A percentile compares a stretch with the other conserved stretches of the same genome.
Evolutionary conservation across 257 asterid genomes (phyloP).

Genomic region (Nicotiana tabacum): DNA sequence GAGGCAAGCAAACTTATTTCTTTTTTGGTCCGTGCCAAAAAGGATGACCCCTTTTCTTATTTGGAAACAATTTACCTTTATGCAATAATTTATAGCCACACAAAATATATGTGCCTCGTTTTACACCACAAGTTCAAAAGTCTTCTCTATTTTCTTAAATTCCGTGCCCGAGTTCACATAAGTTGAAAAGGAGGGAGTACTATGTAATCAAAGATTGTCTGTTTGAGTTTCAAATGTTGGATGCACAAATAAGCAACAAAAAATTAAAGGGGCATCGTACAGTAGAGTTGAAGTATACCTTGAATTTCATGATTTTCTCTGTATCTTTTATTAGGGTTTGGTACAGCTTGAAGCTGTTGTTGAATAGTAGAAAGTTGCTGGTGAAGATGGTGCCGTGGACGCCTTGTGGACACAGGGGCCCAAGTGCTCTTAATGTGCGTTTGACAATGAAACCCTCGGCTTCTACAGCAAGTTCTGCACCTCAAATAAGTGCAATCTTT

Average conservation of each 20-base stretch:
- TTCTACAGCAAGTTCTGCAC: conserved; percentile 74
- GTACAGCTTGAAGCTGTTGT: conserved; percentile 22
- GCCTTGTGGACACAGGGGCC: conserved; percentile 56
- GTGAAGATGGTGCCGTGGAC: conserved; percentile 29
- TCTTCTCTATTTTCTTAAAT: no score
- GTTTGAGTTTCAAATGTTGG: no score
- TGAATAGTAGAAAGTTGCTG: conserved; percentile 20
- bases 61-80: no score
- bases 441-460: conserved; percentile 63
- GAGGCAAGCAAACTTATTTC: not conserved
- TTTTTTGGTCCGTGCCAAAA: no score
- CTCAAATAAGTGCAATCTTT: conserved; percentile 52
- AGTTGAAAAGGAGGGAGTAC: no score
- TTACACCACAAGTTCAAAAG: no score
- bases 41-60: no score
- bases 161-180: no score
- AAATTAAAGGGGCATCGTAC: no score
- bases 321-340: conserved; percentile 70
- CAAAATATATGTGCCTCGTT: no score
- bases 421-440: conserved; percentile 87
- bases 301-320: conserved; percentile 28
- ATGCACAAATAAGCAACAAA: no score
- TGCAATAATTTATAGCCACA: no score
- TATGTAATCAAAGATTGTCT: not conserved
- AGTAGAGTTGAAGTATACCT: conserved; percentile 28